Base-by-base conservation (phyloP, 2,329 filamentous ascomycete genomes). In the Fusarium circinatum region DNA sequence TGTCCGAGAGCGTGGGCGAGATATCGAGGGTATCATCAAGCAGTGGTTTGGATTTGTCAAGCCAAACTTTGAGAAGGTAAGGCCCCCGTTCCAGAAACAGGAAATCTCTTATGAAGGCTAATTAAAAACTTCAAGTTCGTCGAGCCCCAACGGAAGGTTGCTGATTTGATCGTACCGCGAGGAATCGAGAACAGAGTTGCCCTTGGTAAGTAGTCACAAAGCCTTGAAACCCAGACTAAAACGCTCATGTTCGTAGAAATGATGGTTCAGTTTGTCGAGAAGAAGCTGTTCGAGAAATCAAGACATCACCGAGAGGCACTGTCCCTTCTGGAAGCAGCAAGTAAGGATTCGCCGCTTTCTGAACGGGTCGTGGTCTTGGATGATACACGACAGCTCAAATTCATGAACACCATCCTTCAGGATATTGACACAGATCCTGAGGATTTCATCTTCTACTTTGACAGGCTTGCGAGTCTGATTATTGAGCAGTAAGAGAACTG, bases 11-110 rank as follows among this genome's bases (percentile, higher is more conserved):
- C 91, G 96, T 78, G 96, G 94, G 7, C 90, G 96, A 79, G 96
- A 98, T 79, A 93, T 98, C 64, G 93, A 98, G 80, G 96, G 96
- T 45, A 96, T 95, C 79, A 95, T 99, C 82, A 98, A 98, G 83
- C 96, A 99, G 82, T 99, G 96, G 96, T 98, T 98, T 81, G 86
- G 85, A 17, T 99, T 93, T 80, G 96, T 99, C 48, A 99, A 99
- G 83, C 96, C 96, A 7, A 98, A 98, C 79, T 98, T 97, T 78
- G 93, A 96, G 82, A 94, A 93, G 83, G 88, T 88, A 79, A 62
- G 78, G 26, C 6, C 14, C 34, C 30, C 18, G 8, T 32, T 22
- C 17, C 20, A 26, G 9, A n/a, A n/a, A 44, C 24, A 18, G 42
- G 15, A n/a, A 5, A 8, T 24, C 26, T 22, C 6, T 44, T n/a